A percentile compares a stretch with the other conserved stretches of the same genome.
Evolutionary conservation across 78 protist species (phyloP).

Genomic region (Dictyostelium firmibasis): DNA sequence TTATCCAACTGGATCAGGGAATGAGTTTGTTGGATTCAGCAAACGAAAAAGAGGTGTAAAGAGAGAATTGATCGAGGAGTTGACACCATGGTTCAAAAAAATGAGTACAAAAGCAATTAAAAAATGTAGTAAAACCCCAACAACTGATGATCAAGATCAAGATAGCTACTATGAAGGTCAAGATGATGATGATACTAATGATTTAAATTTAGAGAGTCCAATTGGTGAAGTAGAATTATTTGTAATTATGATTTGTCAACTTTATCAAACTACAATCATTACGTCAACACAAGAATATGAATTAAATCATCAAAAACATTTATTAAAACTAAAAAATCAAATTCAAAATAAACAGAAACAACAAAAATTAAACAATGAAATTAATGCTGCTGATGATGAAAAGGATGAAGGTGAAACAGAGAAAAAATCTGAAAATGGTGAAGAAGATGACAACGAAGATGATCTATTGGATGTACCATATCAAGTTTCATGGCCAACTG

Average conservation of each 20-base stretch:
- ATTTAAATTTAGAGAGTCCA: neutral
- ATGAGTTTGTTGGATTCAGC: neutral
- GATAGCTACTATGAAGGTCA: neutral
- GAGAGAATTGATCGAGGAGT: neutral
- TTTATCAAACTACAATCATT: neutral
- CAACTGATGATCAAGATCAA: neutral
- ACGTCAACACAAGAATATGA: neutral
- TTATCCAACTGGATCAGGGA: neutral
- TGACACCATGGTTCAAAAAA: neutral
- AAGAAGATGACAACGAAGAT: neutral
- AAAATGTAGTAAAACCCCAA: neutral
- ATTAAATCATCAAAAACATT: neutral
- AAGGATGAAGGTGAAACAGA: neutral
- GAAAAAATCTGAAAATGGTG: neutral
- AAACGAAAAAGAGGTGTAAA: neutral
- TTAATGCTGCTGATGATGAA: neutral
- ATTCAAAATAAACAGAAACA: neutral
- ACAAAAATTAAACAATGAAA: neutral
- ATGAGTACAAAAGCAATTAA: neutral
- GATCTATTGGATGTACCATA: neutral
- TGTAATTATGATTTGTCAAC: neutral
- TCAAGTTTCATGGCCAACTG: neutral
- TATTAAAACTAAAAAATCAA: neutral
- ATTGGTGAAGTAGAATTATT: neutral
- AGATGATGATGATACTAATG: neutral